Conservation (phyloP, 345 rosid species). For the Eutrema yunnanense region DNA sequence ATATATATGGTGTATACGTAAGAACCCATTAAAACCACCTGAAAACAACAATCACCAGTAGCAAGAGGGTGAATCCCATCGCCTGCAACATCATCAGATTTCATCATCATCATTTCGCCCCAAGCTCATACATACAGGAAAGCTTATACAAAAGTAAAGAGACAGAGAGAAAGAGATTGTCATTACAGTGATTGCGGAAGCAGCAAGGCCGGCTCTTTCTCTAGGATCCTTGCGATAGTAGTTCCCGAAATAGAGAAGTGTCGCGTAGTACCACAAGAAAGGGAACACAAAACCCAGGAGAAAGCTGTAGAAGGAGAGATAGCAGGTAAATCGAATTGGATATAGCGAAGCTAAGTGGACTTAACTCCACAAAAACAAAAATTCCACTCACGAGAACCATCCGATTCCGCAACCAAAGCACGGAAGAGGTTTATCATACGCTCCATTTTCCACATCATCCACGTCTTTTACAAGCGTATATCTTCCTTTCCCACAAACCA, state of each 20-base stretch:
- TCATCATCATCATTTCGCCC: not conserved
- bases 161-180: not conserved
- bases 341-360: not conserved
- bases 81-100: slow-evolving; percentile 51
- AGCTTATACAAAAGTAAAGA: not conserved
- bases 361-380: not conserved
- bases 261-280: slow-evolving; percentile 83
- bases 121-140: too few species aligned
- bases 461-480: slow-evolving; percentile 68
- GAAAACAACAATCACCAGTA: slow-evolving; percentile 41
- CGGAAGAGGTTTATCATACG: slow-evolving; percentile 85
- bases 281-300: slow-evolving; percentile 81
- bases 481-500: slow-evolving; percentile 55
- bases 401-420: slow-evolving; percentile 97
- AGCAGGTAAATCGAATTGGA: not conserved
- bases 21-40: slow-evolving; percentile 28
- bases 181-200: slow-evolving; percentile 89
- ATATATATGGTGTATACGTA: not conserved
- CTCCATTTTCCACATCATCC: slow-evolving; percentile 56
- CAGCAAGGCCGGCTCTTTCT: slow-evolving; percentile 98
- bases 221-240: slow-evolving; percentile 95
- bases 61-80: slow-evolving; percentile 62
- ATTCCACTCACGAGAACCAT: slow-evolving; percentile 83
- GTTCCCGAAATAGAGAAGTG: slow-evolving; percentile 84
- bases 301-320: slow-evolving; percentile 42